phyloP scores from a whole-genome alignment of 441 rosid species.

The Manihot esculenta region DNA sequence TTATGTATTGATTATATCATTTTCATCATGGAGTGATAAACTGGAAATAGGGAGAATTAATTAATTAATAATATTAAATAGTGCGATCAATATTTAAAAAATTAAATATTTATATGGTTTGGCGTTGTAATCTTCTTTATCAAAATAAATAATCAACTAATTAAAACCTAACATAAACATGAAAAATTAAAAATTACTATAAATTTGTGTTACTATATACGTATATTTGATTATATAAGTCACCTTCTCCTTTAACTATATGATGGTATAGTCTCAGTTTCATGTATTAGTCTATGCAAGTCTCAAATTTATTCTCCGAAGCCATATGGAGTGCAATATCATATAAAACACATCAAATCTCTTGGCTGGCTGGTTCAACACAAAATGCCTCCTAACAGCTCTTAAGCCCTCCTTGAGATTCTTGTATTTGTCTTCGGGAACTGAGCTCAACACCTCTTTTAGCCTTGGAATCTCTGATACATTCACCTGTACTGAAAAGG shows the following conservation, averaged over 20 bases:
- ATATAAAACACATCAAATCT: conserved; percentile 79
- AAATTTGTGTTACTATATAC: not conserved
- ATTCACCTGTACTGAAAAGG: conserved; percentile 58
- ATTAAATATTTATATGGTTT: no score
- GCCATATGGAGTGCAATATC: conserved; percentile 90
- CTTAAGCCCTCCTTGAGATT: conserved; percentile 52
- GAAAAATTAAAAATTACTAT: no score
- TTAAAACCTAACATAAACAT: no score
- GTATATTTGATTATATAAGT: not conserved
- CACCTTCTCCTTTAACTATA: no score
- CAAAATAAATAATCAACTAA: no score
- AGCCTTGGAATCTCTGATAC: conserved; percentile 61
- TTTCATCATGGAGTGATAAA: no score
- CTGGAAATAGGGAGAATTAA: no score
- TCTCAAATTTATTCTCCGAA: conserved; percentile 68
- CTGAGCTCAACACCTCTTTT: conserved; percentile 57
- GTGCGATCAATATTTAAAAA: no score
- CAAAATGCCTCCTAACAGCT: conserved; percentile 65
- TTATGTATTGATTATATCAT: no score
- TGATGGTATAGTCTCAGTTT: not conserved
- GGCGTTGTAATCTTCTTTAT: no score
- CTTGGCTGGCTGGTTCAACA: conserved; percentile 68
- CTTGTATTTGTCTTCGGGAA: conserved; percentile 53
- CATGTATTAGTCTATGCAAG: conserved; percentile 21
- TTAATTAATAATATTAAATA: no score